Evolutionary conservation across 2,329 filamentous ascomycete genomes (phyloP), one percentile per base, ranked within the genome.

Genomic region (Pseudogymnoascus sp.): DNA sequence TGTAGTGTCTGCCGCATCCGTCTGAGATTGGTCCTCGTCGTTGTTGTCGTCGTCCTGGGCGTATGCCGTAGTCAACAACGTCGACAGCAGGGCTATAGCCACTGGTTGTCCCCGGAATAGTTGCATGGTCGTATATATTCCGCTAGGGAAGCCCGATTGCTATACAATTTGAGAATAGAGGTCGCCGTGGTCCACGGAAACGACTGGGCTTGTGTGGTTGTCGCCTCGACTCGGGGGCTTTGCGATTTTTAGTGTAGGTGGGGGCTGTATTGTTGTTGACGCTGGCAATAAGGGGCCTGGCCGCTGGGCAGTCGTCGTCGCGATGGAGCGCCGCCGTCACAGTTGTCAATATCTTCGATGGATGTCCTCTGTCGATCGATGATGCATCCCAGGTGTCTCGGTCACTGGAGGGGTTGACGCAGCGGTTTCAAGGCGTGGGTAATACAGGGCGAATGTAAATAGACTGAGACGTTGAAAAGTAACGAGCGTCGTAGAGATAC

Each of bases 401-500:
- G 50, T 19, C 50, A 19, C 29, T 56, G 19, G 29, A 56, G 50
- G 50, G 50, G 50, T 56, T 33, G 50, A 56, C 50, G 50, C 29
- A 56, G n/a, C n/a, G n/a, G 50, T 56, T 56, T 56, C 50, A 56
- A 56, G 50, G 50, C 50, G 50, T 33, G 29, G 50, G 29, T 33
- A 56, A 56, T 33, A 56, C 50, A 56, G 50, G 26, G 17, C n/a
- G 50, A 56, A 56, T 33, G 50, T 56, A 56, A 56, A 56, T 19
- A 56, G 50, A 56, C 15, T 13, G 17, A 33, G 17, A 19, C n/a
- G 50, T 33, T 33, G 50, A 33, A 56, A 53, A 56, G 15, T 56
- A 56, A 56, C 29, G 50, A 56, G 50, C 50, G 50, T 56, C 17
- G 50, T 19, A 13, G 50, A 56, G 50, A 56, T 56, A 33, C n/a